A percentile compares a stretch with the other conserved stretches of the same genome.
Evolutionary conservation across 73 alveolate species (phyloP).

Genomic region (Effrenium voratum): DNA sequence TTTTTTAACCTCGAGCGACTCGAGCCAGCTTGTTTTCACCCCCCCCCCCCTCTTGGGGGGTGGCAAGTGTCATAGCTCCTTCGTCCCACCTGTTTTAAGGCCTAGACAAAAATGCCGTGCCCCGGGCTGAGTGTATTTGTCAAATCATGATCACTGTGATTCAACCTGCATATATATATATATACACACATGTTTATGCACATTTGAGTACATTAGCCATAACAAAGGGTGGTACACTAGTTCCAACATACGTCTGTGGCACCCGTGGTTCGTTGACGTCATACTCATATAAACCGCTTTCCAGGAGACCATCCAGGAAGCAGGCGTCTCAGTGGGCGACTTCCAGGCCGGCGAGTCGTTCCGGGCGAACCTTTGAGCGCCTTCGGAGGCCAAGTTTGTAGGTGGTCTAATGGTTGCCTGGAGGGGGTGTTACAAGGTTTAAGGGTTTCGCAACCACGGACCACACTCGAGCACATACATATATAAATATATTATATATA

Average conservation of each 20-base stretch:
- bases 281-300: too few species aligned
- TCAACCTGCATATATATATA: neutral
- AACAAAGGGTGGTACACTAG: neutral
- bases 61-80: too few species aligned
- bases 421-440: neutral
- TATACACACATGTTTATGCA: neutral
- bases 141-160: too few species aligned
- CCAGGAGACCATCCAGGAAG: conserved; percentile 74
- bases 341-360: neutral
- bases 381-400: neutral
- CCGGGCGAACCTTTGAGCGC: neutral
- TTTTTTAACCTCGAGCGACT: too few species aligned
- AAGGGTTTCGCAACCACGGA: neutral
- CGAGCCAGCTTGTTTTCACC: too few species aligned
- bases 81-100: too few species aligned
- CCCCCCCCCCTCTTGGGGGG: too few species aligned
- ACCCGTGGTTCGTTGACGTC: neutral
- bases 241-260: too few species aligned
- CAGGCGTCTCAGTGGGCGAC: conserved; percentile 89
- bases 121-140: too few species aligned
- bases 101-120: too few species aligned
- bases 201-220: neutral
- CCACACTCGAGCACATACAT: neutral
- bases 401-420: neutral
- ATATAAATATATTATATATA: neutral